These are phyloP conservation scores for Aspergillus sp. DNA, from an alignment of 2,329 filamentous ascomycete species.

Conservation along the genomic window DNA sequence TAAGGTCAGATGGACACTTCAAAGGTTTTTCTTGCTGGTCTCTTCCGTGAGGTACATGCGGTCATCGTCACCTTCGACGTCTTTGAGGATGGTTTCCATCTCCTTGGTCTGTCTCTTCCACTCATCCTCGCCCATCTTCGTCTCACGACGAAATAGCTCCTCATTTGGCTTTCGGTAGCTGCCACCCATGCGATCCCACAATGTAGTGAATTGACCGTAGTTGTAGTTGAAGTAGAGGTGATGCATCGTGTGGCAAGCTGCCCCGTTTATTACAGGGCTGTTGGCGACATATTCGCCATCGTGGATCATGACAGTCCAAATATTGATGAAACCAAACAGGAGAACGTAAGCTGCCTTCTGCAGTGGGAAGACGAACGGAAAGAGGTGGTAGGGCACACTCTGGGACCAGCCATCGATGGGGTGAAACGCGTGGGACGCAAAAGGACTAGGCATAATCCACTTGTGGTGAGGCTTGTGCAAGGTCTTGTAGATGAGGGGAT, in stretches of 20 bases:
- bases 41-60: conserved; percentile 40
- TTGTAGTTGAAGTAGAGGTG: conserved; percentile 88
- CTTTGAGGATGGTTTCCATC: conserved; percentile 73
- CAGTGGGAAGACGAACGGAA: conserved; percentile 87
- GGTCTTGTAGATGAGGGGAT: conserved; percentile 77
- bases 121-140: conserved; percentile 78
- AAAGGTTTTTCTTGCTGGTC: conserved; percentile 39
- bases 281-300: conserved; percentile 94
- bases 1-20: conserved; percentile 10
- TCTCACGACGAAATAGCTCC: conserved; percentile 79
- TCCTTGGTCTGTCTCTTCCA: conserved; percentile 76
- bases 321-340: conserved; percentile 89
- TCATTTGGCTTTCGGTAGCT: conserved; percentile 85
- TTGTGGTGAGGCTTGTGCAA: conserved; percentile 98
- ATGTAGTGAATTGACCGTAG: conserved; percentile 90
- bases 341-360: conserved; percentile 86
- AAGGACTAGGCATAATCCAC: conserved; percentile 98
- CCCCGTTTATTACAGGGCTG: conserved; percentile 88
- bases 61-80: conserved; percentile 64
- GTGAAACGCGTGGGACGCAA: conserved; percentile 91
- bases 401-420: conserved; percentile 88
- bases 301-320: conserved; percentile 96
- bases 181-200: conserved; percentile 85
- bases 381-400: conserved; percentile 87
- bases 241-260: conserved; percentile 91